Conservation (phyloP, 805 yeast genomes). For the Suhomyces pyralidae region DNA sequence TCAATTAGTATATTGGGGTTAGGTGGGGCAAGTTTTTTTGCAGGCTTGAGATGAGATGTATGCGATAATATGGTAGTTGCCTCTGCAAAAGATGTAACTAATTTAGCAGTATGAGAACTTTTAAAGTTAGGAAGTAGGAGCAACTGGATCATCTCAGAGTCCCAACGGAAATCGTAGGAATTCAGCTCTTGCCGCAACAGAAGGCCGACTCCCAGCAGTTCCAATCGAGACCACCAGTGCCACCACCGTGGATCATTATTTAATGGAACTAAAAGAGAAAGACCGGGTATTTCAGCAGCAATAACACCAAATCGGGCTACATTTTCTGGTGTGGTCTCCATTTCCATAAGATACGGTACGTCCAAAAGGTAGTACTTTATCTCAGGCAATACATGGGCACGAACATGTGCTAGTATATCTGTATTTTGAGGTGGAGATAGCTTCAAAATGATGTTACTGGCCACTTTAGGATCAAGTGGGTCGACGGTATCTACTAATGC, state of each 20-base stretch:
- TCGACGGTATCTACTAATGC: background rate
- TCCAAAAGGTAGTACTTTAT: background rate
- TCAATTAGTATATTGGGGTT: constrained; percentile 17
- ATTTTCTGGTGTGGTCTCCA: background rate
- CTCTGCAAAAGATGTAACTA: background rate
- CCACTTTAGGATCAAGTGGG: background rate
- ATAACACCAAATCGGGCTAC: background rate
- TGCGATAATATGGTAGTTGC: background rate
- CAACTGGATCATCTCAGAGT: background rate
- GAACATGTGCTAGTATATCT: background rate
- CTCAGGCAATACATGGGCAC: background rate
- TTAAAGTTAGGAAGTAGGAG: background rate
- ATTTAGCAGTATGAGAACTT: background rate
- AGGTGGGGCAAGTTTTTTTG: background rate
- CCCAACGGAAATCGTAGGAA: background rate
- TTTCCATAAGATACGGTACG: background rate
- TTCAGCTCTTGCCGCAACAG: background rate
- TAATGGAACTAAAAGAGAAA: background rate
- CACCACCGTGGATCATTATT: background rate
- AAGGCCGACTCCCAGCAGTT: background rate
- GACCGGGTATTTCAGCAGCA: background rate
- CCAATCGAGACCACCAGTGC: background rate
- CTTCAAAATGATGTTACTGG: background rate
- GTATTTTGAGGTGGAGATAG: background rate
- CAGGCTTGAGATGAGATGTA: background rate